Percentiles rank a stretch among this genome's conserved stretches.
phyloP scores from a whole-genome alignment of 345 rosid genomes.

The Streptanthus diversifolius region DNA sequence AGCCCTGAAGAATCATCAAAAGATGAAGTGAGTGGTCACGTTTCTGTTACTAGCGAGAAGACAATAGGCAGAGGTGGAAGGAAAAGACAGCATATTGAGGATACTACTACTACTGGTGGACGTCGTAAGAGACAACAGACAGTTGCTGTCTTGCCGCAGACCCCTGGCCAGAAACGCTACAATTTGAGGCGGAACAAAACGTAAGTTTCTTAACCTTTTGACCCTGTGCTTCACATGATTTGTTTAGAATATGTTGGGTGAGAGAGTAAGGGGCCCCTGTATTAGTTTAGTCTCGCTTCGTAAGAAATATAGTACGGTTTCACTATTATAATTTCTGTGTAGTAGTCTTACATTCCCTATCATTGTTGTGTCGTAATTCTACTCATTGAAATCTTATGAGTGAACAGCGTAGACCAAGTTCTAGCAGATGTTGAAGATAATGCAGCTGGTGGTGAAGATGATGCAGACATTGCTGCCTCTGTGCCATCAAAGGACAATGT shows the following conservation, averaged over 20 bases:
- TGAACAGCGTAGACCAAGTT: slow-evolving; percentile 44
- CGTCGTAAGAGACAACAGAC: slow-evolving; percentile 60
- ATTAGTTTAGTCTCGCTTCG: not conserved
- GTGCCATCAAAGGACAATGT: slow-evolving; percentile 29
- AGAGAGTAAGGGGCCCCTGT: not conserved
- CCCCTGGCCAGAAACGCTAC: slow-evolving; percentile 69
- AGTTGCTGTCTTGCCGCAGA: slow-evolving; percentile 41
- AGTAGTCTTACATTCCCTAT: not conserved
- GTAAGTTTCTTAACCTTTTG: slow-evolving; percentile 47
- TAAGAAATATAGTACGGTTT: not conserved
- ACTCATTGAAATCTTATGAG: slow-evolving; percentile 12
- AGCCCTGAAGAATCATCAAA: slow-evolving; percentile 38
- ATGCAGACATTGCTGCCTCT: slow-evolving; percentile 33
- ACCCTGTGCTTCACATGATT: slow-evolving; percentile 13
- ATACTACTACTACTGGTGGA: slow-evolving; percentile 54
- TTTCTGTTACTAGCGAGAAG: slow-evolving; percentile 37
- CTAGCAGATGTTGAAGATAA: slow-evolving; percentile 34
- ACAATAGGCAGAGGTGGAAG: slow-evolving; percentile 36
- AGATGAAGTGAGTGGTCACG: slow-evolving; percentile 38
- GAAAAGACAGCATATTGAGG: slow-evolving; percentile 60
- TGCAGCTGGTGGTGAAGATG: slow-evolving; percentile 28
- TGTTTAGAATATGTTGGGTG: not conserved
- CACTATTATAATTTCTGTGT: not conserved
- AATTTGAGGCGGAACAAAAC: slow-evolving; percentile 69
- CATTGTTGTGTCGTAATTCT: slow-evolving; percentile 11